These are phyloP conservation scores for Cudoniella acicularis DNA, from an alignment of 495 filamentous ascomycete species.

Conservation along the genomic window DNA sequence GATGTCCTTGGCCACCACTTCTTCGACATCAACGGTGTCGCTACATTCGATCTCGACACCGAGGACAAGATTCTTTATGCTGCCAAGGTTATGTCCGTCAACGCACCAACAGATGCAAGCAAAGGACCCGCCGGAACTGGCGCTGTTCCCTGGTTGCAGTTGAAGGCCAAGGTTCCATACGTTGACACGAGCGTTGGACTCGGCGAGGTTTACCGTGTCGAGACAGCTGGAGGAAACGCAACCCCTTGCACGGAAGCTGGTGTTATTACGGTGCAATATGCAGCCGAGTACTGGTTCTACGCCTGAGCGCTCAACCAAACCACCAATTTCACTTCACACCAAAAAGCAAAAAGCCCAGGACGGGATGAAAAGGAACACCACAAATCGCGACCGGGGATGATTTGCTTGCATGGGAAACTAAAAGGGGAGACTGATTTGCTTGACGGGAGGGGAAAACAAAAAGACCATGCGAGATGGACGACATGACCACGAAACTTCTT, in stretches of 20 bases:
- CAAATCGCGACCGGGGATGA: neutral
- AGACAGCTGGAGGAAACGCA: conserved; percentile 59
- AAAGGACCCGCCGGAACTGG: conserved; percentile 39
- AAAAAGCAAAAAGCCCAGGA: neutral
- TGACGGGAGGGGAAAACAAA: neutral
- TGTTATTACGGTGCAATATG: conserved; percentile 54
- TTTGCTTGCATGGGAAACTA: neutral
- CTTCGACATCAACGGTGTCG: conserved; percentile 50
- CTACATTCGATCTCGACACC: conserved; percentile 56
- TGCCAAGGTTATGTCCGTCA: conserved; percentile 42
- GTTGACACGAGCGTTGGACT: conserved; percentile 41
- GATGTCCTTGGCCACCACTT: conserved; percentile 59
- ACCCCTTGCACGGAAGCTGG: conserved; percentile 39
- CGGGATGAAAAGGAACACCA: neutral
- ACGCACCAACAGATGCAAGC: conserved; percentile 48
- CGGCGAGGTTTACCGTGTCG: conserved; percentile 60
- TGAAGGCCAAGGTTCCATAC: conserved; percentile 40
- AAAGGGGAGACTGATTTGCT: neutral
- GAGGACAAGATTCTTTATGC: conserved; percentile 36
- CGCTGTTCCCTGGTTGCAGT: conserved; percentile 63
- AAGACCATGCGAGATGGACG: neutral
- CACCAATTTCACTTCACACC: neutral
- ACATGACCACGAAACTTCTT: neutral
- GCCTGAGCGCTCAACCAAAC: conserved; percentile 17
- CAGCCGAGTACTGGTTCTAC: conserved; percentile 72